Evolutionary conservation across 2,329 filamentous ascomycete genomes (phyloP).

Genomic region (Claviceps maximensis): DNA sequence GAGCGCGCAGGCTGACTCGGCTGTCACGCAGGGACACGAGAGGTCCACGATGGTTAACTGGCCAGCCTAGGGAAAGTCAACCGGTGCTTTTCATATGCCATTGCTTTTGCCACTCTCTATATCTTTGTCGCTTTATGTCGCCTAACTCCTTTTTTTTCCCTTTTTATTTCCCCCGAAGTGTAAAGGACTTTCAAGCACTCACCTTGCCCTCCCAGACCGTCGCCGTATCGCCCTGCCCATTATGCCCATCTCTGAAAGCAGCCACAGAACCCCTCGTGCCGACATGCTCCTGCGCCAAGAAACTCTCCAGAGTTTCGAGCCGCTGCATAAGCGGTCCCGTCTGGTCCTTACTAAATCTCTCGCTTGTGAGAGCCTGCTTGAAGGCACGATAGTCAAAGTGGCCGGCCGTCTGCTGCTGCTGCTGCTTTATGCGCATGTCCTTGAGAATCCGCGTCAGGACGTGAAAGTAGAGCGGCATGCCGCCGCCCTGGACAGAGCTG

Average conservation of each 20-base stretch:
- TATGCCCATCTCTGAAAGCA: background rate
- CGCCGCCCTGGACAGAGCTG: slow-evolving; percentile 17
- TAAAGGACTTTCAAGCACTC: too few species aligned
- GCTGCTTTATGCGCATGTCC: slow-evolving; percentile 36
- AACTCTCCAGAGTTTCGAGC: slow-evolving; percentile 39
- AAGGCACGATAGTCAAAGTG: slow-evolving; percentile 40
- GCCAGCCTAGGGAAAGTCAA: slow-evolving; percentile 10
- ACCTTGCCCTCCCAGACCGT: slow-evolving; percentile 12
- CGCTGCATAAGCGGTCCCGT: slow-evolving; percentile 32
- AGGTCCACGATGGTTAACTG: slow-evolving; percentile 45
- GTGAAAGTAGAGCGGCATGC: slow-evolving; percentile 44
- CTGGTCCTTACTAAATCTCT: slow-evolving; percentile 35
- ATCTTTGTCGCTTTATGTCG: too few species aligned
- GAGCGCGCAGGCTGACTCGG: slow-evolving; percentile 53
- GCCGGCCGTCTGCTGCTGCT: slow-evolving; percentile 19
- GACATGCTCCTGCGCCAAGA: slow-evolving; percentile 25
- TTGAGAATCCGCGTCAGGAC: slow-evolving; percentile 42
- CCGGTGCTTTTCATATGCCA: too few species aligned
- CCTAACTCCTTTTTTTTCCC: background rate
- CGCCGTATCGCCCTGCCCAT: slow-evolving; percentile 4
- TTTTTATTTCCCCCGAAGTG: background rate
- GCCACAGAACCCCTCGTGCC: too few species aligned
- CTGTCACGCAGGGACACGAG: slow-evolving; percentile 56
- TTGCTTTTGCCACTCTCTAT: too few species aligned
- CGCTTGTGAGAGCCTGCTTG: slow-evolving; percentile 15